Conservation (phyloP, 371 early-diverging fungal genomes). For the Saksenaea vasiformis region DNA sequence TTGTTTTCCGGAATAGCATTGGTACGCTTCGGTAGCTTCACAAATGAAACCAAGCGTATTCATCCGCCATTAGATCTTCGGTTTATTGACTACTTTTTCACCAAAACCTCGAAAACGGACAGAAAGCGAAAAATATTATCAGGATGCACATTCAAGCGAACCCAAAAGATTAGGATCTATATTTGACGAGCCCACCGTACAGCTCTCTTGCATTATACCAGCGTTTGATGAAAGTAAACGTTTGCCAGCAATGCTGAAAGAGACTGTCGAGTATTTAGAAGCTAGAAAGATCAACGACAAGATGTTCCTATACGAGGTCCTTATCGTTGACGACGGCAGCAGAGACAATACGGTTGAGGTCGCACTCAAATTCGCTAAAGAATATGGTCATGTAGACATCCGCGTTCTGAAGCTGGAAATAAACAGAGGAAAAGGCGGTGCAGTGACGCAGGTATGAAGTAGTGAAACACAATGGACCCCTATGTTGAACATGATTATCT, state of each 20-base stretch:
- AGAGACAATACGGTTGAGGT: slow-evolving; percentile 73
- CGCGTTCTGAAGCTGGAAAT: slow-evolving; percentile 76
- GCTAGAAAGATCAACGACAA: slow-evolving; percentile 33
- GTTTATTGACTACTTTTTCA: slow-evolving; percentile 42
- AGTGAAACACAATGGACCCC: background rate
- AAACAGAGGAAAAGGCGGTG: slow-evolving; percentile 95
- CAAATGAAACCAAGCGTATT: background rate
- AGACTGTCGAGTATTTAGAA: slow-evolving; percentile 71
- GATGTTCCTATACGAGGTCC: slow-evolving; percentile 75
- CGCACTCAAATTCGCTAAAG: slow-evolving; percentile 68
- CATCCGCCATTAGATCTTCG: slow-evolving; percentile 32
- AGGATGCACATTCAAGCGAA: slow-evolving; percentile 33
- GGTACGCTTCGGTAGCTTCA: background rate
- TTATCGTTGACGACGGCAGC: slow-evolving; percentile 93
- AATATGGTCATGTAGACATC: slow-evolving; percentile 56
- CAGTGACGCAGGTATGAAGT: slow-evolving; percentile 80
- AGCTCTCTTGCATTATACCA: slow-evolving; percentile 85
- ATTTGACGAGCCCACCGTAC: slow-evolving; percentile 53
- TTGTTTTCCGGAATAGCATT: background rate
- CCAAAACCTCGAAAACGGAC: slow-evolving; percentile 57
- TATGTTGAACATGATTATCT: background rate
- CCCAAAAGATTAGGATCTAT: slow-evolving; percentile 37
- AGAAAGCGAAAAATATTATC: slow-evolving; percentile 56
- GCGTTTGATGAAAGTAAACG: slow-evolving; percentile 91
- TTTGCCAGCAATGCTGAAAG: slow-evolving; percentile 82